Conservation (phyloP, 768 basidiomycete genomes). For the Rubroboletus pulcherrimus region DNA sequence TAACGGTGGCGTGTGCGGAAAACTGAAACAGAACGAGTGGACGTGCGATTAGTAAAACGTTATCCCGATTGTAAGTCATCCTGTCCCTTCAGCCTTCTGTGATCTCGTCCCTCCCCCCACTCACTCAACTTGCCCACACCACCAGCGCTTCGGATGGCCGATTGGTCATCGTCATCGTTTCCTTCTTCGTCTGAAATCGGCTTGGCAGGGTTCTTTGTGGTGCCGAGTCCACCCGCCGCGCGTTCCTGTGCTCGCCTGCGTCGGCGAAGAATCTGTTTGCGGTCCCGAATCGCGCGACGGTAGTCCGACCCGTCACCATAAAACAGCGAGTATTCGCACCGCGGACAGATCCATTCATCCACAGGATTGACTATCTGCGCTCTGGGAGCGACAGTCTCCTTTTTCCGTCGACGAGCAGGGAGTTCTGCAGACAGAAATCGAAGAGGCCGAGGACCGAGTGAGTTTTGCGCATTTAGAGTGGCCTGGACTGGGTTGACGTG, state of each 20-base stretch:
- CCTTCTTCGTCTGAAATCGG: conserved; percentile 26
- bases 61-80: conserved; percentile 23
- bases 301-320: conserved; percentile 78
- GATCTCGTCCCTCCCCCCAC: conserved; percentile 18
- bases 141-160: not conserved
- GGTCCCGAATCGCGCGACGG: conserved; percentile 58
- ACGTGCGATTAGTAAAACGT: conserved; percentile 8
- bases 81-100: conserved; percentile 15
- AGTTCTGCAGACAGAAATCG: conserved; percentile 69
- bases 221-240: conserved; percentile 38
- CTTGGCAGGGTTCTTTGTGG: conserved; percentile 21
- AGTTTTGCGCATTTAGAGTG: conserved; percentile 42
- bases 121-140: conserved; percentile 7
- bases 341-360: conserved; percentile 93
- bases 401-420: conserved; percentile 42
- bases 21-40: conserved; percentile 9
- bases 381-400: conserved; percentile 25
- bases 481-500: conserved; percentile 37
- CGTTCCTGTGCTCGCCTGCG: conserved; percentile 70
- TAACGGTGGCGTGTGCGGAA: conserved; percentile 10
- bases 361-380: conserved; percentile 49
- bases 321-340: conserved; percentile 90
- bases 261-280: conserved; percentile 75
- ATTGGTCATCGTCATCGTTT: conserved; percentile 13
- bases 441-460: conserved; percentile 57